A percentile compares a stretch with the other conserved stretches of the same genome.
Evolutionary conservation across 164 flowering plant species (phyloP).

Genomic region (Litsea cubeba): DNA sequence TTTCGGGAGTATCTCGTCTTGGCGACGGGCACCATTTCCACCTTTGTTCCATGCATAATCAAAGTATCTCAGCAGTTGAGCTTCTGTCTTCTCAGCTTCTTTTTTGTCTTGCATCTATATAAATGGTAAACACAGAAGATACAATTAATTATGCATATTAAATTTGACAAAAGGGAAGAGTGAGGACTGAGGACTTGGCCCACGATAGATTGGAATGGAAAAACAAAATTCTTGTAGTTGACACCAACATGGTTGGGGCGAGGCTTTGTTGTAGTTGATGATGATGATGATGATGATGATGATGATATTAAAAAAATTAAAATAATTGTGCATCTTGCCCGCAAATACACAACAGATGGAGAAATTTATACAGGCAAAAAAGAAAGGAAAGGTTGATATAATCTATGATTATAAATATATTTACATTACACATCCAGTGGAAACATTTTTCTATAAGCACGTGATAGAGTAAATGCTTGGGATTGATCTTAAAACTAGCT

Average conservation of each 20-base stretch:
- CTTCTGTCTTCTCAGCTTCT: slow-evolving; percentile 54
- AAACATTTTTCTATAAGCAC: too few species aligned
- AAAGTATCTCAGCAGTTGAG: slow-evolving; percentile 46
- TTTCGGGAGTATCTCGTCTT: slow-evolving; percentile 45
- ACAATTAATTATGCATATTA: not conserved
- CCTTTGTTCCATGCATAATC: slow-evolving; percentile 88
- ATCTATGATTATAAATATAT: too few species aligned
- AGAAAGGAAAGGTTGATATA: too few species aligned
- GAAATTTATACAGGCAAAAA: too few species aligned
- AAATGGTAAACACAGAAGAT: not conserved
- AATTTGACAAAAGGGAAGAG: not conserved
- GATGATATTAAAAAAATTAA: not conserved
- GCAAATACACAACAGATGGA: too few species aligned
- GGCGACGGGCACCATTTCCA: slow-evolving; percentile 62
- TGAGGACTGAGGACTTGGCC: not conserved
- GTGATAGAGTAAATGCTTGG: too few species aligned
- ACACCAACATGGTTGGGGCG: too few species aligned
- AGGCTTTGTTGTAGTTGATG: not conserved
- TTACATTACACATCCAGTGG: too few species aligned
- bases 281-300: not conserved
- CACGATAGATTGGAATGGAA: too few species aligned
- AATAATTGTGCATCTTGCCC: not conserved
- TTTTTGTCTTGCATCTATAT: slow-evolving; percentile 48
- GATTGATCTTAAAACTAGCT: too few species aligned
- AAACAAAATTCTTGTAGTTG: too few species aligned